Evolutionary conservation across 441 rosid species (phyloP), one percentile per base, ranked within the genome.

Genomic region (Omphalea diandra): DNA sequence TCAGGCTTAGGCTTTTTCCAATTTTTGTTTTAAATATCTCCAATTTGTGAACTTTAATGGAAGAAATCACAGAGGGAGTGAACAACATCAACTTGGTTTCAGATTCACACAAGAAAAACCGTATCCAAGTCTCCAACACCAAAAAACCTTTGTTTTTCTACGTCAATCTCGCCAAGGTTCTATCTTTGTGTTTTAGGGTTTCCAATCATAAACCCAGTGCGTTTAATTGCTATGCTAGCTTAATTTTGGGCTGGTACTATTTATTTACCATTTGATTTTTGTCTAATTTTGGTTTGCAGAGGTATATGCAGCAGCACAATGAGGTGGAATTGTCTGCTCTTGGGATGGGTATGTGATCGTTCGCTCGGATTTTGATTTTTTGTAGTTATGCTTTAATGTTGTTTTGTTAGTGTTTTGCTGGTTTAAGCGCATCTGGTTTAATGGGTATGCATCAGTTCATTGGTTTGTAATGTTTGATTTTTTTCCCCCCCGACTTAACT

Each of bases 121-220:
- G 93, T 73, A 90, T 93, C 82, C 98, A 93, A 71, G 98, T 93
- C 61, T 93, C 98, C 59, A 90, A 90, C 86, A 93, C 98, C 82
- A 93, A 93, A 79, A 90, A 88, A 58, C 97, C 98, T 52, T 76
- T 90, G 73, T 93, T 90, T 80, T 93, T 93, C 86, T 93, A 89
- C 77, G 97, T 90, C 77, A 90, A 93, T 83, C 97, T 93, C 75
- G 94, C 98, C 60, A 93, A 93, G 98, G 95, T 87, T 52, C 14
- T 22, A 52, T 22, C n/a, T 50, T 50, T n/a, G n/a, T n/a, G n/a
- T n/a, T n/a, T n/a, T 46, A 4, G 49, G 2, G 31, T 44, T 69
- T 20, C 55, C n/a, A n/a, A n/a, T n/a, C n/a, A n/a, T n/a, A n/a
- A n/a, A n/a, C n/a, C n/a, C n/a, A n/a, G n/a, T n/a, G n/a, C n/a